Evolutionary conservation across 2,329 filamentous ascomycete genomes (phyloP), one percentile per base, ranked within the genome.

Genomic region (Plectosphaerella plurivora): DNA sequence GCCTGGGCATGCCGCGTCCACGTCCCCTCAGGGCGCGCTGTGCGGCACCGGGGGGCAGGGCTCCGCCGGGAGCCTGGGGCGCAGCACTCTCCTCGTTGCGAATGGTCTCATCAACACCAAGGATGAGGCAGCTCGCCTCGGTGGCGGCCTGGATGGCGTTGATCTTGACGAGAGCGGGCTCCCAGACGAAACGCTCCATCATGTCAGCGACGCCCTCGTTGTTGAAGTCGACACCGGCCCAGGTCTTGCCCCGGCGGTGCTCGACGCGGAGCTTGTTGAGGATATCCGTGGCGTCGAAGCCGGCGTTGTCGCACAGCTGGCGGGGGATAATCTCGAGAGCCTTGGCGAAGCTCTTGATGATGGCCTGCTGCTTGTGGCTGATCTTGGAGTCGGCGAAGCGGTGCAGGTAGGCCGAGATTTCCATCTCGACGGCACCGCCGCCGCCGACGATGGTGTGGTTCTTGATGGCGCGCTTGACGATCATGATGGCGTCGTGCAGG

Each of bases 401-500:
- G 78, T 97, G 92, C 58, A 99, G 83, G 74, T 96, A 95, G 39
- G 91, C 88, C 7, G 92, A 97, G 50, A 97, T 73, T 71, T 97
- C 94, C 93, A 99, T 97, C 79, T 99, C 94, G 63, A 81, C 86
- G 16, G 94, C 93, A 68, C 94, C 94, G 63, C 94, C 94, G 63
- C 94, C 94, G 45, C 92, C 94, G 24, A 99, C 94, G 60, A 99
- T 96, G 67, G 84, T 89, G 66, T 87, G 87, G 79, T 97, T 96
- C 77, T 90, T 91, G 72, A 97, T 91, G 25, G 94, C 91, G 56
- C 95, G 91, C 84, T 97, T 97, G 67, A 99, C 94, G 65, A 99
- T 96, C 94, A 99, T 99, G 73, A 99, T 97, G 62, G 94, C 94
- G 66, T 99, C 94, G 78, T 99, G 94, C 60, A 99, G 82, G 67